Conservation (phyloP, 768 basidiomycete genomes). For the Lactarius vividus region DNA sequence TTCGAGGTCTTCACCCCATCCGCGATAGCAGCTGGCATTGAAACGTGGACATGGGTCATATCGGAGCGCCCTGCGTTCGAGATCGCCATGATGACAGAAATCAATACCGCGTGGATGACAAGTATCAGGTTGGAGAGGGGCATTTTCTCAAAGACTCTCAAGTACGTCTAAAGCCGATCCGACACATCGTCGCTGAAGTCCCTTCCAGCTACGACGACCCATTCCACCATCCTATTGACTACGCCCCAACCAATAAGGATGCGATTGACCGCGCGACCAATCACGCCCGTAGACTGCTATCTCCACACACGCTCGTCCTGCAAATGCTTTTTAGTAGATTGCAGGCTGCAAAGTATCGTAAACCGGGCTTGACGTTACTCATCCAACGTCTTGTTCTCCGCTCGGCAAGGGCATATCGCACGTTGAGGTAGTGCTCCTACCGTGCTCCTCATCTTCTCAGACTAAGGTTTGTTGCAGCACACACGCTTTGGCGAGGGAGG, state of each 20-base stretch:
- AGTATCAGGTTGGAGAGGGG: slow-evolving; percentile 78
- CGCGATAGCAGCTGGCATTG: slow-evolving; percentile 82
- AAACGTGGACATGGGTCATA: slow-evolving; percentile 96
- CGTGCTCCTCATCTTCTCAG: neutral
- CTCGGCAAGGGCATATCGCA: slow-evolving; percentile 65
- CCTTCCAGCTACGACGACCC: slow-evolving; percentile 78
- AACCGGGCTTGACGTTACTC: slow-evolving; percentile 79
- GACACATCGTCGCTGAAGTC: slow-evolving; percentile 15
- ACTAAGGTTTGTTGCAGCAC: slow-evolving; percentile 50
- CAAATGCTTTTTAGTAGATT: slow-evolving; percentile 89
- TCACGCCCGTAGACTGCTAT: slow-evolving; percentile 70
- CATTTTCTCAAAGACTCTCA: slow-evolving; percentile 74
- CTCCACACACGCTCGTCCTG: slow-evolving; percentile 80
- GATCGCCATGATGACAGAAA: slow-evolving; percentile 79
- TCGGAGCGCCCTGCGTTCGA: slow-evolving; percentile 81
- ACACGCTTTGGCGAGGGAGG: slow-evolving; percentile 87
- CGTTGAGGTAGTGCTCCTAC: slow-evolving; percentile 61
- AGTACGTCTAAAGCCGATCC: slow-evolving; percentile 50
- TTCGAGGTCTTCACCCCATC: slow-evolving; percentile 87
- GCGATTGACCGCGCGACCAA: slow-evolving; percentile 69
- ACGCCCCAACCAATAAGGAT: slow-evolving; percentile 87
- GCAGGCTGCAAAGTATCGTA: slow-evolving; percentile 89
- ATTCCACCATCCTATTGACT: slow-evolving; percentile 80
- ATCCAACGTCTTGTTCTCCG: slow-evolving; percentile 82
- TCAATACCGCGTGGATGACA: slow-evolving; percentile 83